These are phyloP conservation scores for Coprinopsis cinerea DNA, from an alignment of 768 basidiomycete genomes.

Conservation along the genomic window DNA sequence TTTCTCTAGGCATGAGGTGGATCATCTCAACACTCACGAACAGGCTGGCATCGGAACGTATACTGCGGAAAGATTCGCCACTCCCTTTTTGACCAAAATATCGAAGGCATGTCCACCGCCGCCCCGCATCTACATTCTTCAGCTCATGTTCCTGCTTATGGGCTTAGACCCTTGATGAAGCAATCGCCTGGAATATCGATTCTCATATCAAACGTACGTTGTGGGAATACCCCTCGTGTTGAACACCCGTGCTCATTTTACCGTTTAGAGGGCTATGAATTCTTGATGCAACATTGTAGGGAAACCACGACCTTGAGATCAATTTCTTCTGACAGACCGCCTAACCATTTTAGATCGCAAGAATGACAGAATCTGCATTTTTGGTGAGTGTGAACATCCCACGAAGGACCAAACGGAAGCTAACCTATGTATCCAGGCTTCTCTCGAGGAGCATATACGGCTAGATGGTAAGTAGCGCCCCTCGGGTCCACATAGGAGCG, in stretches of 20 bases:
- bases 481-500: too few species aligned
- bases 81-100: constrained; percentile 36
- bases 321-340: not conserved
- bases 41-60: constrained; percentile 54
- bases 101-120: constrained; percentile 28
- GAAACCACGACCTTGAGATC: not conserved
- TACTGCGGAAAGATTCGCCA: constrained; percentile 36
- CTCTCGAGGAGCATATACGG: constrained; percentile 57
- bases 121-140: not conserved
- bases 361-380: constrained; percentile 54
- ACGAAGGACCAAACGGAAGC: not conserved
- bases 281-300: constrained; percentile 55
- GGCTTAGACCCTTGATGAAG: constrained; percentile 33
- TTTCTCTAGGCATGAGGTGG: too few species aligned
- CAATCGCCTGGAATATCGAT: constrained; percentile 44
- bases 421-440: constrained; percentile 28
- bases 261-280: constrained; percentile 44
- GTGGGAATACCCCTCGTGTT: not conserved
- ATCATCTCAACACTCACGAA: not conserved
- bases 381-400: constrained; percentile 29
- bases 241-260: not conserved
- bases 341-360: constrained; percentile 26
- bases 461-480: constrained; percentile 33
- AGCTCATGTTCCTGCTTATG: not conserved
- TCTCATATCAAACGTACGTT: constrained; percentile 44